A percentile compares a stretch with the other conserved stretches of the same genome.
Evolutionary conservation across 2,329 filamentous ascomycete genomes (phyloP).

Genomic region (Fusarium armeniacum): DNA sequence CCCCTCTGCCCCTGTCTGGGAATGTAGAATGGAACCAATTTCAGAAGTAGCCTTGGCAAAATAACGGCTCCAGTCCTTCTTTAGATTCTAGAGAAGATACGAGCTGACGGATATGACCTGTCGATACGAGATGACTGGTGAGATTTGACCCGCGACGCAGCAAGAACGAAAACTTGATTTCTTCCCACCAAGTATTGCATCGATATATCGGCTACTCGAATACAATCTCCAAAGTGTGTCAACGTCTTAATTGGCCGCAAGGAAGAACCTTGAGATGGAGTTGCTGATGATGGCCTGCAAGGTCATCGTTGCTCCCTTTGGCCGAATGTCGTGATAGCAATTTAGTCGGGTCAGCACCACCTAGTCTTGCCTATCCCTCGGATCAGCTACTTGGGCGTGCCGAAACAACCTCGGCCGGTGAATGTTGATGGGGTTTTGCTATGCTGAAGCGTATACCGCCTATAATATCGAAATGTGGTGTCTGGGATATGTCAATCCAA

Average conservation of each 20-base stretch:
- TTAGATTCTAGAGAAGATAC: background rate
- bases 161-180: background rate
- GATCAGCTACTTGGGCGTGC: too few relatives aligned
- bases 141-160: background rate
- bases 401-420: background rate
- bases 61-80: background rate
- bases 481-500: background rate
- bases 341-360: background rate
- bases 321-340: background rate
- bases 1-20: background rate
- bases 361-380: background rate
- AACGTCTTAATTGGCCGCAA: too few relatives aligned
- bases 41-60: background rate
- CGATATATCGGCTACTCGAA: background rate
- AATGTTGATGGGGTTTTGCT: background rate
- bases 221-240: background rate
- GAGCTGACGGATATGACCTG: background rate
- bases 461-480: too few relatives aligned
- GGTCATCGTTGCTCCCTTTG: too few relatives aligned
- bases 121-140: background rate
- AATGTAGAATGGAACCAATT: background rate
- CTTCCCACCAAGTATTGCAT: background rate
- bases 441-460: background rate
- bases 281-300: background rate
- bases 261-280: too few relatives aligned